Percentiles rank a stretch among this genome's conserved stretches.
Evolutionary conservation across 1,284 basidiomycete genomes (phyloP).

Genomic region (Limonomyces culmigenus): DNA sequence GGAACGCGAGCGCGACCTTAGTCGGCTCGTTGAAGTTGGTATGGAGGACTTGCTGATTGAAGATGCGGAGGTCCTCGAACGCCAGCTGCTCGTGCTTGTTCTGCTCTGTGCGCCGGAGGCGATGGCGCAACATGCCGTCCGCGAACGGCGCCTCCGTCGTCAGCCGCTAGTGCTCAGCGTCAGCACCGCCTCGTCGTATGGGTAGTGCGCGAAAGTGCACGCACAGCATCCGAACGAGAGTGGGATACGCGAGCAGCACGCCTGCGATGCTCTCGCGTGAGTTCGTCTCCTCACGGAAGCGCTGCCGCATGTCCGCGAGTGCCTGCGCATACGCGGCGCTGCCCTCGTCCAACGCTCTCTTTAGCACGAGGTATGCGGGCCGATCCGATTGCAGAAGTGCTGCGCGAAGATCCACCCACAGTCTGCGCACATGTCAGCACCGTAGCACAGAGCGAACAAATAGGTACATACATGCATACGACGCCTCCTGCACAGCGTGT

Average conservation of each 20-base stretch:
- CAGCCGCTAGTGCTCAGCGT: constrained; percentile 91
- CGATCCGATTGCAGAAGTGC: constrained; percentile 92
- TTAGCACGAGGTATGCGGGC: constrained; percentile 80
- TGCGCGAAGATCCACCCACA: constrained; percentile 92
- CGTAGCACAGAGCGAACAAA: constrained; percentile 2
- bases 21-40: constrained; percentile 98
- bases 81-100: constrained; percentile 94
- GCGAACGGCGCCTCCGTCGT: constrained; percentile 76
- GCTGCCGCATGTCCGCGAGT: constrained; percentile 87
- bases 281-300: constrained; percentile 98
- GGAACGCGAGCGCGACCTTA: constrained; percentile 90
- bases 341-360: constrained; percentile 77
- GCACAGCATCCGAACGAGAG: constrained; percentile 81
- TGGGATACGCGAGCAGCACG: constrained; percentile 71
- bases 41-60: constrained; percentile 96
- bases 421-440: constrained; percentile 25
- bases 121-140: constrained; percentile 77
- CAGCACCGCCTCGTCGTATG: constrained; percentile 55
- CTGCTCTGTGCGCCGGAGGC: constrained; percentile 69
- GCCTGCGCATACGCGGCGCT: constrained; percentile 89
- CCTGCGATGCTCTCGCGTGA: constrained; percentile 94
- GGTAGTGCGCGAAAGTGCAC: constrained; percentile 95
- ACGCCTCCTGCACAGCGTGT: constrained; percentile 96
- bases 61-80: constrained; percentile 85
- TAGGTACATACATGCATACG: constrained; percentile 71